Evolutionary conservation across 257 asterid species (phyloP).

Genomic region (Cinchona pubescens): DNA sequence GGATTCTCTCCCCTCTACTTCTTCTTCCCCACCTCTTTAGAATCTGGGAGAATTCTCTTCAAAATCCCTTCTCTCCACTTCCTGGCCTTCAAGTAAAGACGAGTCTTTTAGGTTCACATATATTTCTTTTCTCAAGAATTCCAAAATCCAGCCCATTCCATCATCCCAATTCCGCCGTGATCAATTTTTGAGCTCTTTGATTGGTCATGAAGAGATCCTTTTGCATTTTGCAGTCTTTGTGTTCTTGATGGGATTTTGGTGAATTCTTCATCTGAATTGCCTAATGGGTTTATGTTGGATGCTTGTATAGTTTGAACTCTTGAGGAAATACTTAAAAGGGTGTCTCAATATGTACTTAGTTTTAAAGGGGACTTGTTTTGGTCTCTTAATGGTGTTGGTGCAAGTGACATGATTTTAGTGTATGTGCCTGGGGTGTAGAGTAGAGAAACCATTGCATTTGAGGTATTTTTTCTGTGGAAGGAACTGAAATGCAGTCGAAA

Average conservation of each 20-base stretch:
- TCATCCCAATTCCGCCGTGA: slow-evolving; percentile 21
- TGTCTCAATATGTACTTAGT: slow-evolving; percentile 47
- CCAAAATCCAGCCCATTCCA: slow-evolving; percentile 52
- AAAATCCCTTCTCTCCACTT: slow-evolving; percentile 73
- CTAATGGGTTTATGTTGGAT: slow-evolving; percentile 75
- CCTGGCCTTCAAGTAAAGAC: slow-evolving; percentile 88
- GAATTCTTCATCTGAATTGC: no score
- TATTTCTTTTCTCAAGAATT: slow-evolving; percentile 67
- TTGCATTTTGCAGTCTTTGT: no score
- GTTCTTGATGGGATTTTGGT: no score
- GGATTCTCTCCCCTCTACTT: slow-evolving; percentile 52
- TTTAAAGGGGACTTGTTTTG: slow-evolving; percentile 81
- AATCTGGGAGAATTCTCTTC: slow-evolving; percentile 68
- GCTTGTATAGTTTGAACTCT: slow-evolving; percentile 47
- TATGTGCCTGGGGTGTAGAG: slow-evolving; percentile 82
- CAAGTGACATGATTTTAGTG: no score
- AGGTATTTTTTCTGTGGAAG: slow-evolving; percentile 55
- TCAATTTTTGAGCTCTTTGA: slow-evolving; percentile 27
- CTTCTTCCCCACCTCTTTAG: slow-evolving; percentile 59
- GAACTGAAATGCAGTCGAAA: slow-evolving; percentile 52
- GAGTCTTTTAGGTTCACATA: slow-evolving; percentile 93
- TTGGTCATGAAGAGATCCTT: slow-evolving; percentile 35
- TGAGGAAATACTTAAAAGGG: slow-evolving; percentile 50
- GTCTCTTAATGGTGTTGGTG: slow-evolving; percentile 92
- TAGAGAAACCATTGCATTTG: slow-evolving; percentile 65